phyloP scores from a whole-genome alignment of 108 stramenopile species.

The Nitzschia inconspicua region DNA sequence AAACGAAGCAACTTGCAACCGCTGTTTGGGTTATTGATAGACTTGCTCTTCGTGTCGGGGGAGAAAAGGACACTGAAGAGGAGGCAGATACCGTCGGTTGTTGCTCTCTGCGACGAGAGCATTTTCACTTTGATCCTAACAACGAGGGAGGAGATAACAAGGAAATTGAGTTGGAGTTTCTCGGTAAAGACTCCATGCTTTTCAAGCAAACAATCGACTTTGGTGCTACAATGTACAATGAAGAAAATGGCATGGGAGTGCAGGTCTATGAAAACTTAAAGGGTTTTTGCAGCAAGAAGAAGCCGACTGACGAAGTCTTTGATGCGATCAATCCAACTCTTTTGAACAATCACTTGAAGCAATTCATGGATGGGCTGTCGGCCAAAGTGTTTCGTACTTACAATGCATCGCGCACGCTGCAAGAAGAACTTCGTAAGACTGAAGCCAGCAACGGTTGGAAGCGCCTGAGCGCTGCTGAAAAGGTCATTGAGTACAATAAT shows the following conservation, averaged over 20 bases:
- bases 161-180: slow-evolving; percentile 98
- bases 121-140: slow-evolving; percentile 93
- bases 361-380: slow-evolving; percentile 97
- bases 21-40: slow-evolving; percentile 99
- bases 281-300: slow-evolving; percentile 90
- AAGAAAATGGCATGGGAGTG: slow-evolving; percentile 84
- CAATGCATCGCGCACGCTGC: slow-evolving; percentile 98
- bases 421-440: slow-evolving; percentile 89
- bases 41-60: slow-evolving; percentile 99
- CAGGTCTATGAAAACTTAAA: slow-evolving; percentile 92
- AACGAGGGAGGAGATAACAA: slow-evolving; percentile 72
- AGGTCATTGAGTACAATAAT: slow-evolving; percentile 97
- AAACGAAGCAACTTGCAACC: slow-evolving; percentile 90
- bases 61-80: slow-evolving; percentile 99
- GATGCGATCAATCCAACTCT: slow-evolving; percentile 89
- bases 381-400: slow-evolving; percentile 99
- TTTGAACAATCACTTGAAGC: slow-evolving; percentile 92
- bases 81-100: slow-evolving; percentile 99
- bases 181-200: slow-evolving; percentile 99
- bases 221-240: slow-evolving; percentile 78
- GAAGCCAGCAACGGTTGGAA: slow-evolving; percentile 61
- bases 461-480: slow-evolving; percentile 81
- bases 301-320: slow-evolving; percentile 90
- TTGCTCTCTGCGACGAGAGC: slow-evolving; percentile 97
- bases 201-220: slow-evolving; percentile 99